Base-by-base conservation (phyloP, 2,329 filamentous ascomycete genomes). In the Escovopsis sp. region DNA sequence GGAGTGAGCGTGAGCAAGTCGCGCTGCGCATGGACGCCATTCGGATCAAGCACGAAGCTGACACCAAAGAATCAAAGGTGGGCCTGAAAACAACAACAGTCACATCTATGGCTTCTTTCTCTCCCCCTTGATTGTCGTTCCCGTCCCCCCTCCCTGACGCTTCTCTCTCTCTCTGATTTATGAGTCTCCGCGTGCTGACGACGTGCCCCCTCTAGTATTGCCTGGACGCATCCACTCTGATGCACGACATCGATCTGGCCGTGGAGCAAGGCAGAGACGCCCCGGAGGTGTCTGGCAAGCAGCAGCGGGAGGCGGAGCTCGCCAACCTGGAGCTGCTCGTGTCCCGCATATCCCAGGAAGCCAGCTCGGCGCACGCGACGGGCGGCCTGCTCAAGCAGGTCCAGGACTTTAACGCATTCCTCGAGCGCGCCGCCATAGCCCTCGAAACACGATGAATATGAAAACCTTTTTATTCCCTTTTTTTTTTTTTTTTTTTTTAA, bases 161-260 rank as follows among this genome's bases (percentile, higher is more conserved):
- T n/a, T 27, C 25, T 27, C 9, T 9, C 5, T 9, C 10, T 5
- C 10, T 16, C 29, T 12, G 12, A 12, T 27, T 2, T 30, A 8
- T 7, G 12, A 11, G 14, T 37, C 13, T 20, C 40, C 43, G 24
- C 35, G 39, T 20, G 14, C 43, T 49, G 35, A 47, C 33, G 25
- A 14, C 10, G 24, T 11, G 4, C 33, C n/a, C n/a, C n/a, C n/a
- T n/a, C 0, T 24, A 61, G 54, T 63, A 69, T 45, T 66, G 70
- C 46, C 62, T 76, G 12, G 63, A 67, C 9, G 61, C 78, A 13
- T 81, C 77, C 14, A 65, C 68, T 4, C 57, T 69, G 7, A 72
- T 80, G 66, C 70, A 80, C 47, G 72, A 79, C 44, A 68, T 81
- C 42, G 76, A 80, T 40, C 56, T 79, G 14, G 74, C 71, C 0